Evolutionary conservation across 305 asterid species (phyloP).

Genomic region (Ilex paraguariensis): DNA sequence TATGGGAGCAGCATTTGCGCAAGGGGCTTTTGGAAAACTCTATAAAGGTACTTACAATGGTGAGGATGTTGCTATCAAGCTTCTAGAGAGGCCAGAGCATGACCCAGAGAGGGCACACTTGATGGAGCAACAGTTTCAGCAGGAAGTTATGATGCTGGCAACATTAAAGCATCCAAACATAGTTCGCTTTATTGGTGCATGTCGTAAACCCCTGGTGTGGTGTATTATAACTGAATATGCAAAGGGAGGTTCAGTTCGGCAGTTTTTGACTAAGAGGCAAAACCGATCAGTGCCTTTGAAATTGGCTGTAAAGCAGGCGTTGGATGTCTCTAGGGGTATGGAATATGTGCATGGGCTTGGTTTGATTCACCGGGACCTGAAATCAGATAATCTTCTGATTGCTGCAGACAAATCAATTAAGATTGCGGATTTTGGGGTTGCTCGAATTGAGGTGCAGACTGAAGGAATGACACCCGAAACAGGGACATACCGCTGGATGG

Average conservation of each 20-base stretch:
- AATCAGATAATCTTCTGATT: constrained; percentile 92
- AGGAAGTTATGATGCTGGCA: constrained; percentile 97
- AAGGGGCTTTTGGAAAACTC: constrained; percentile 96
- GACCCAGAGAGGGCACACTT: constrained; percentile 71
- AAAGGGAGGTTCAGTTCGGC: constrained; percentile 97
- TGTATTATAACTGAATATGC: constrained; percentile 96
- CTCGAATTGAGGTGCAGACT: constrained; percentile 96
- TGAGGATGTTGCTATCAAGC: constrained; percentile 95
- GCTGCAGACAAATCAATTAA: constrained; percentile 89
- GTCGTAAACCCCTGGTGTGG: constrained; percentile 99
- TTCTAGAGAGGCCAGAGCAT: constrained; percentile 88
- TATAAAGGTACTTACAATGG: constrained; percentile 87
- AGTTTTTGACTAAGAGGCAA: constrained; percentile 76
- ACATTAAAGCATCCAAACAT: constrained; percentile 85
- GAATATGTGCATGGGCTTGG: constrained; percentile 86
- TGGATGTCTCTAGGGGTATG: constrained; percentile 98
- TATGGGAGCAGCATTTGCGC: constrained; percentile 98
- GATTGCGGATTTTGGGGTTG: constrained; percentile 98
- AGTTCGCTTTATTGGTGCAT: constrained; percentile 91
- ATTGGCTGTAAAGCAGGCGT: constrained; percentile 95
- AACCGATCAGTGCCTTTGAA: constrained; percentile 90
- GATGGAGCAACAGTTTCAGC: constrained; percentile 98
- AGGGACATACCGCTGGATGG: constrained; percentile 99
- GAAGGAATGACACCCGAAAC: constrained; percentile 99
- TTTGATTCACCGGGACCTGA: constrained; percentile 85